Base-by-base conservation (phyloP, 1,139 yeast species). In the Pichia sp. region DNA sequence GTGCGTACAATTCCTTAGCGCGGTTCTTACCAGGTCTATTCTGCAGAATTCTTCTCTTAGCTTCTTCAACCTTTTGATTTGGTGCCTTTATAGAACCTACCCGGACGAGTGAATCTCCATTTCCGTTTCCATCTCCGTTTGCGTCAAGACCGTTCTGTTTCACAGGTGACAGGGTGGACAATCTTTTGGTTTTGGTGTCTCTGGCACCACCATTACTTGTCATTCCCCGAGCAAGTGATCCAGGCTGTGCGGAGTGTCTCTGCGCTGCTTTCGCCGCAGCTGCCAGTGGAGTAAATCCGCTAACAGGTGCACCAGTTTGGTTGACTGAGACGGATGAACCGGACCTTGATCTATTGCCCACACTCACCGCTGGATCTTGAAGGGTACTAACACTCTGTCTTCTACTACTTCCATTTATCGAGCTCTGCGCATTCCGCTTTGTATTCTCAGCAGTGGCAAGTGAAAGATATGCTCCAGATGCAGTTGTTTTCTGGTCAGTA, bases 371-470 rank as follows among this genome's bases (percentile, higher is more conserved):
- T 26, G 35, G 20, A 39, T 38, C 40, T 24, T 39, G 42, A 12
- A 33, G 31, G 2, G 34, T 16, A 18, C 27, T 33, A 2, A 38
- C 27, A 25, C 35, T 33, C 16, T 32, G 37, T 20, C 37, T 39
- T 33, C 42, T 20, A 10, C 31, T n/a, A 9, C 35, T 22, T 2
- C 27, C 11, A 16, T 17, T 29, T 12, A 71, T 53, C 6, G 77
- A 66, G 32, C 74, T 54, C 53, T 74, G 72, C 1, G 87, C 80
- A 55, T 81, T 81, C 39, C 79, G 52, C 41, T 87, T 66, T 0
- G 93, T 81, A 55, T 81, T 81, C 52, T 81, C 87, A 1, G 88
- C 87, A 0, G 93, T 81, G 1, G 87, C 70, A 37, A 79, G 59
- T 0, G 85, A 76, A 33, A 79, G 55, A 48, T 80, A 79, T 0